Evolutionary conservation across 1,284 basidiomycete species (phyloP), one percentile per base, ranked within the genome.

Genomic region (Athelia sp.): DNA sequence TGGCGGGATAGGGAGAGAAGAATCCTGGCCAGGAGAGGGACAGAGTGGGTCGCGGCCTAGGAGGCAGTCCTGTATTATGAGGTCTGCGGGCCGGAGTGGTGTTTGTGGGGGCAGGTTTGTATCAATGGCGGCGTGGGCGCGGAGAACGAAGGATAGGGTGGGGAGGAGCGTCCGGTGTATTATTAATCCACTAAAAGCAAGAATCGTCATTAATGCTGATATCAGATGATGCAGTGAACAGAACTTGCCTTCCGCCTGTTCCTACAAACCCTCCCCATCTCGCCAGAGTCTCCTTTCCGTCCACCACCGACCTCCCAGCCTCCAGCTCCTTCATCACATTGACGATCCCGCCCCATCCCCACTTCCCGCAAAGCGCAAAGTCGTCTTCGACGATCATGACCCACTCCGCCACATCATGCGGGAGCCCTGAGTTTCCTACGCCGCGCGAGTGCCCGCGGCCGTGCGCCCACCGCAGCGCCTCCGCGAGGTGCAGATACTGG

Each of bases 351-450:
- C 61, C 49, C 61, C 61, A 65, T 22, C 65, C 68, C 53, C 55
- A 57, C 23, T 62, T 60, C 1, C 65, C 63, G 26, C 71, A 74
- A 15, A 74, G 45, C 2, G 72, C 70, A 45, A 74, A 73, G 52
- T 74, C 70, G 50, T 74, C 71, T 44, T 73, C 72, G 17, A 70
- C 58, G 8, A 74, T 55, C 66, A 72, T 71, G 3, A 73, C 53
- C 69, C 71, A 73, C 50, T 73, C 68, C 15, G 67, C 61, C 54
- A 48, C 34, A 44, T 44, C 32, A 51, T 54, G 17, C 21, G 23
- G n/a, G 48, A 50, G 2, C 45, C 54, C 42, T 53, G 52, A 38
- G 26, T 29, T 29, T 13, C 26, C 26, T 13, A 13, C 26, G 26
- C 26, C 26, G 6, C 13, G 4, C 26, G 26, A 29, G 26, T 29